A percentile compares a stretch with the other conserved stretches of the same genome.
These are phyloP conservation scores for Schizosaccharomyces lindneri DNA, from an alignment of 805 yeast genomes.

Conservation along the genomic window DNA sequence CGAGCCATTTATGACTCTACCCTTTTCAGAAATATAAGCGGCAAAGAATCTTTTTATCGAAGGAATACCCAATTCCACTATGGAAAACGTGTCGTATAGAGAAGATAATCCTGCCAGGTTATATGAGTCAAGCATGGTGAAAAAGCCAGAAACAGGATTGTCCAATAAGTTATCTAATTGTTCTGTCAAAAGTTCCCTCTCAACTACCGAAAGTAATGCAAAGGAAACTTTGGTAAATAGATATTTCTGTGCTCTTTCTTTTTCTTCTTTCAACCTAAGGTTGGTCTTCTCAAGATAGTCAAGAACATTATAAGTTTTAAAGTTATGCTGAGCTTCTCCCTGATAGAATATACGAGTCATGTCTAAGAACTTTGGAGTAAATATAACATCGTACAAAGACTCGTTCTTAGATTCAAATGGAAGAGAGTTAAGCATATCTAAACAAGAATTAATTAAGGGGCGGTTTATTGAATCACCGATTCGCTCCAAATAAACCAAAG, in stretches of 20 bases:
- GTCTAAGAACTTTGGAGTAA: constrained; percentile 39
- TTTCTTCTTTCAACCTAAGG: constrained; percentile 38
- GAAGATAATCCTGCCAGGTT: constrained; percentile 20
- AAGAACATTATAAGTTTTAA: constrained; percentile 24
- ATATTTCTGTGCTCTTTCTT: constrained; percentile 26
- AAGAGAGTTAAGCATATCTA: constrained; percentile 48
- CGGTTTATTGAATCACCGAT: constrained; percentile 32
- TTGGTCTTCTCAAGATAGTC: constrained; percentile 28
- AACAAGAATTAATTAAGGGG: constrained; percentile 31
- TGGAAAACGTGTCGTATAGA: constrained; percentile 25
- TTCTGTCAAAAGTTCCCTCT: constrained; percentile 12
- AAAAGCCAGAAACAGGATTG: constrained; percentile 26
- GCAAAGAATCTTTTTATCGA: constrained; percentile 25
- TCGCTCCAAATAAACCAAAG: constrained; percentile 32
- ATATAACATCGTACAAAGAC: constrained; percentile 33
- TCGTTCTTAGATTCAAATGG: constrained; percentile 23
- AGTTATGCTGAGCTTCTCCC: constrained; percentile 20
- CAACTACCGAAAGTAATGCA: constrained; percentile 30
- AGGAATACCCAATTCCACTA: constrained; percentile 29
- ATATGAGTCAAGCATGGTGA: constrained; percentile 28
- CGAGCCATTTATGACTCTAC: constrained; percentile 16
- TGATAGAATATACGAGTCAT: constrained; percentile 33
- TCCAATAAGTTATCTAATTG: not conserved
- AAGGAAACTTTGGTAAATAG: constrained; percentile 30
- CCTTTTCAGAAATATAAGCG: constrained; percentile 23